Base-by-base conservation (phyloP, 2,329 filamentous ascomycete species). In the Macrophomina tecta region DNA sequence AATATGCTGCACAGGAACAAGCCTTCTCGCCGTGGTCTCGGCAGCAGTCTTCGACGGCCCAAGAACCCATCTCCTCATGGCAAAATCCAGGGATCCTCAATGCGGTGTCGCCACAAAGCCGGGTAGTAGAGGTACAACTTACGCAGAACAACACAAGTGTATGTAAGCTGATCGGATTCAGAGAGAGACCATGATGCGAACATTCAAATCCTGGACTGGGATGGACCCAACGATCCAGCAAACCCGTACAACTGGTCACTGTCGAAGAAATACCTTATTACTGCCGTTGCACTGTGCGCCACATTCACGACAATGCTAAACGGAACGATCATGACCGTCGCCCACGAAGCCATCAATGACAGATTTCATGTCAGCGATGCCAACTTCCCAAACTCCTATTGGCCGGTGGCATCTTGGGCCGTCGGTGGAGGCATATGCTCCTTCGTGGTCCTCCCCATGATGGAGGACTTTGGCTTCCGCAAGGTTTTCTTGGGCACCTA, bases 141-240 rank as follows among this genome's bases (percentile, higher is more conserved):
- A 23, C 23, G 23, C 23, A 23, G 23, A 23, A 23, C 23, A 23
- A 49, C 46, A 8, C 5, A 14, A 4, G 11, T 30, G 16, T 8
- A 1, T n/a, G 8, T 3, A 23, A 23, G 23, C 49, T 53, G 6
- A 53, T 16, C 18, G 9, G 18, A 38, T 12, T 4, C 3, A 45
- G 42, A 5, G 8, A 11, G 16, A 55, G 32, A 38, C 52, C 12
- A 48, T 48, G 40, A 32, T 36, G 16, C n/a, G 38, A 16, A 60
- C 28, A 49, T 36, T 1, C 40, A 62, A 2, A 82, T 77, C 67
- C 86, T 88, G 2, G 75, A 12, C 76, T 80, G 53, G 86, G 82
- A 69, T 80, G 76, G 70, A 83, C 87, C 86, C 80, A 85, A 73
- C 40, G 77, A 79, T 65, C 71, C 73, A 5, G 72, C 68, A 30